phyloP scores from a whole-genome alignment of 1,139 yeast genomes.

The Geotrichum candidum region DNA sequence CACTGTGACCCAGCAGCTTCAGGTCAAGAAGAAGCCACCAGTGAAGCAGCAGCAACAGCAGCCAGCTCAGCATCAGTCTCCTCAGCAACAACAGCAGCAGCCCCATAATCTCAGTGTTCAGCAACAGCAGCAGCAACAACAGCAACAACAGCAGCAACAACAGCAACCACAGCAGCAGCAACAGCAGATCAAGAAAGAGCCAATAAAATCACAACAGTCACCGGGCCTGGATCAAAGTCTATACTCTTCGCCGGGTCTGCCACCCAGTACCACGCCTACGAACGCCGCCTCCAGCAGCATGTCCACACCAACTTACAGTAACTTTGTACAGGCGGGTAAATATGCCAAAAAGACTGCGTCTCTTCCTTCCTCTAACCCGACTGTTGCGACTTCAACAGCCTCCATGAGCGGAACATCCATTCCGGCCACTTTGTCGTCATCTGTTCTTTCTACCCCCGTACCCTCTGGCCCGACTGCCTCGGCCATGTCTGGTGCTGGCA shows the following conservation, averaged over 20 bases:
- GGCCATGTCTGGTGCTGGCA: neutral
- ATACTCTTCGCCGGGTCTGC: neutral
- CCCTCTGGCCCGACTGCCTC: conserved; percentile 1
- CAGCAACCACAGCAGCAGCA: neutral
- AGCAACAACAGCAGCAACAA: conserved; percentile 1
- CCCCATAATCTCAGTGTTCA: neutral
- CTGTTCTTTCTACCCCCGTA: conserved; percentile 5
- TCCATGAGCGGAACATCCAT: neutral
- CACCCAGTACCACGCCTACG: conserved; percentile 7
- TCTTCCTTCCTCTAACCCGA: neutral
- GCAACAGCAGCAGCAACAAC: conserved; percentile 24
- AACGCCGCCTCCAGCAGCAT: conserved; percentile 16
- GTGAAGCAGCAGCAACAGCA: conserved; percentile 1
- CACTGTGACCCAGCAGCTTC: conserved; percentile 31
- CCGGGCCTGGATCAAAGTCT: conserved; percentile 17
- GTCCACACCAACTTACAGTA: conserved; percentile 8
- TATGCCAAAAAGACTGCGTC: conserved; percentile 1
- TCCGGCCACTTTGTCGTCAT: neutral
- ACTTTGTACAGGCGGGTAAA: conserved; percentile 1
- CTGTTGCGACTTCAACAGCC: neutral
- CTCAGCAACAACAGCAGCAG: conserved; percentile 1
- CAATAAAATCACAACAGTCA: conserved; percentile 16
- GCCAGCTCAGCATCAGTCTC: neutral
- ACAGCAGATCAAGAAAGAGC: conserved; percentile 4
- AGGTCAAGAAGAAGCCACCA: conserved; percentile 20